phyloP scores from a whole-genome alignment of 305 asterid species.

The Plantago lanceolata region DNA sequence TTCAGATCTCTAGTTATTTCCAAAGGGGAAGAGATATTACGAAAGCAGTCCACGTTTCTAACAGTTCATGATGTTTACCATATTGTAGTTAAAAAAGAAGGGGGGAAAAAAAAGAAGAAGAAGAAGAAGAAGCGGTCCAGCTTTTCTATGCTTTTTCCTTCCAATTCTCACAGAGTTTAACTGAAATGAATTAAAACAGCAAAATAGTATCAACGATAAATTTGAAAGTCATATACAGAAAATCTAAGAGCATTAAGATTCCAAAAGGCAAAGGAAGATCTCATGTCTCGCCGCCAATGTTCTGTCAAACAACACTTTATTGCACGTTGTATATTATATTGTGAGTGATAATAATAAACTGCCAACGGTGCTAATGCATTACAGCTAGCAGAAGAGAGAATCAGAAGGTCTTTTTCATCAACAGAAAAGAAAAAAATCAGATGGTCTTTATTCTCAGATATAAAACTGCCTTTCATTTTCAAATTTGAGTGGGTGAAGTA shows the following conservation, averaged over 20 bases:
- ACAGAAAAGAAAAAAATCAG: conserved; percentile 24
- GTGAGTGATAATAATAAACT: conserved; percentile 13
- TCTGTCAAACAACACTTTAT: conserved; percentile 29
- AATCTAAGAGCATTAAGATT: conserved; percentile 25
- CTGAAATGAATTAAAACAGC: conserved; percentile 2
- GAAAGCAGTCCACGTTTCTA: background rate
- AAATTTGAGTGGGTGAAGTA: conserved; percentile 24
- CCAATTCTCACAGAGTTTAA: background rate
- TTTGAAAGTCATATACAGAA: conserved; percentile 10
- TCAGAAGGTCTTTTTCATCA: conserved; percentile 25
- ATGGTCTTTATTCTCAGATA: conserved; percentile 24
- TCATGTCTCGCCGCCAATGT: conserved; percentile 24
- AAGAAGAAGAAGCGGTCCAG: no score
- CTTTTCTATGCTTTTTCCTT: background rate
- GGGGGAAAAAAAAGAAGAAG: no score
- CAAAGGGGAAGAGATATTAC: background rate
- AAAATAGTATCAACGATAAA: conserved; percentile 3
- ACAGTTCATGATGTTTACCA: background rate
- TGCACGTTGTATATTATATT: conserved; percentile 21
- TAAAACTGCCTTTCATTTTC: conserved; percentile 21
- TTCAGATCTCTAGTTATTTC: background rate
- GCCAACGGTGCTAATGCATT: conserved; percentile 22
- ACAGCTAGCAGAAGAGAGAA: conserved; percentile 31
- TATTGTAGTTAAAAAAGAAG: no score
- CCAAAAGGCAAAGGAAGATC: conserved; percentile 29